Base-by-base conservation (phyloP, 176 grass and related monocot species). In the Bromus sterilis region DNA sequence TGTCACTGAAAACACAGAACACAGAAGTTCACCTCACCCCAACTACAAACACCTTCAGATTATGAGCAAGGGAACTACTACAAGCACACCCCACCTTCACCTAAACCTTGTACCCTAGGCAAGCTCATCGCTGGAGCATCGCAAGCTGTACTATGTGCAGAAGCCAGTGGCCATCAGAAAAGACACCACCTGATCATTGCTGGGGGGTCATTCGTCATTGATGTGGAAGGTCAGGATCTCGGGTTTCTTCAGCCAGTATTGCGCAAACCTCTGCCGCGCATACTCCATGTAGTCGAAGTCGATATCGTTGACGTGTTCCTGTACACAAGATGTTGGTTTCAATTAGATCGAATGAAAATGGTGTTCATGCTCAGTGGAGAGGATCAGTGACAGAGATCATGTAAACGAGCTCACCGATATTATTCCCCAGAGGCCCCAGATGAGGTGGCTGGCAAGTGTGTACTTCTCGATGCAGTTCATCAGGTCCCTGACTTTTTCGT, bases 241-340 rank as follows among this genome's bases (percentile, higher is more conserved):
- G 11, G 86, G 56, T 59, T 94, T 92, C 36, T 85, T 91, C 53
- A 79, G 67, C 93, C 81, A 83, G 78, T 91, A 94, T 33, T 83
- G 87, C 56, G 55, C 35, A 36, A 94, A 91, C 84, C 93, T 87
- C 78, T 94, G 93, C 41, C 87, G 84, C 28, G 89, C 86, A 15
- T 93, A 93, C 35, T 94, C 92, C 86, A 78, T 91, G 73, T 89
- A 94, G 76, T 91, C 87, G 46, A 94, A 94, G 84, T 94, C 89
- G 26, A 94, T 94, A 3, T 91, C 87, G 42, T 94, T 94, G 25
- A 83, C 87, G 61, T 89, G 84, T 12, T 66, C 84, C 93, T 94
- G 79, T 31, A 53, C 29, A 6, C 8, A 72, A 6, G 53, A 59
- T 11, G 8, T 23, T 49, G 14, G 41, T 70, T 60, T 39, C 46